Evolutionary conservation across 2,329 filamentous ascomycete species (phyloP).

Genomic region (Colletotrichum eremochloae): DNA sequence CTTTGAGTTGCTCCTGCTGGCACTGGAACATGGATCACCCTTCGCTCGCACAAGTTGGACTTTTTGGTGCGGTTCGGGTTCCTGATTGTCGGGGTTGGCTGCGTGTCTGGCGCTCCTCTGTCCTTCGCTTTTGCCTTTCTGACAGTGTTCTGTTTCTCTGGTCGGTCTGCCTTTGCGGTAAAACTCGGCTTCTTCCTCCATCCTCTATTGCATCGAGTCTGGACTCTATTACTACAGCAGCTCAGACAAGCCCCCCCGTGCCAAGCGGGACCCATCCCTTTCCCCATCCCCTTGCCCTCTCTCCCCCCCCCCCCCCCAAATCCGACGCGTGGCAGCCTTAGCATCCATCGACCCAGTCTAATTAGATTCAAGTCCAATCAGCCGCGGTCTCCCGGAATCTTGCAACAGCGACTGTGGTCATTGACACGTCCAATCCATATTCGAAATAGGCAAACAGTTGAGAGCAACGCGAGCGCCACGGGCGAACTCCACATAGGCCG

Average conservation of each 20-base stretch:
- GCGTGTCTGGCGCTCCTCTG: conserved; percentile 16
- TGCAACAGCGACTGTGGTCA: conserved; percentile 20
- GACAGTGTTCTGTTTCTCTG: conserved; percentile 7
- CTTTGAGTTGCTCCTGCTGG: conserved; percentile 20
- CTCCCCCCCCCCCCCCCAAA: background rate
- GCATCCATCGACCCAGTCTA: conserved; percentile 19
- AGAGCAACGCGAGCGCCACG: conserved; percentile 23
- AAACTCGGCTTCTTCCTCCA: conserved; percentile 8
- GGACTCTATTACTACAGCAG: conserved; percentile 1
- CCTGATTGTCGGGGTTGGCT: conserved; percentile 33
- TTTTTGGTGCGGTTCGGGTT: conserved; percentile 28
- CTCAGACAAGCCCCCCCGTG: conserved; percentile 20
- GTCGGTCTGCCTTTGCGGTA: background rate
- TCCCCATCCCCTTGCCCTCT: background rate
- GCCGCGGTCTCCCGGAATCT: conserved; percentile 17
- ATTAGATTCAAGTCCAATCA: conserved; percentile 4
- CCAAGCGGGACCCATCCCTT: conserved; percentile 16
- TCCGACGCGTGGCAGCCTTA: conserved; percentile 9
- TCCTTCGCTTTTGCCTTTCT: conserved; percentile 5
- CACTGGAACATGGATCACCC: conserved; percentile 40
- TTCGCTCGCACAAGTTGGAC: conserved; percentile 27
- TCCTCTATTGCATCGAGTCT: conserved; percentile 15
- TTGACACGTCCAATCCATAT: conserved; percentile 8
- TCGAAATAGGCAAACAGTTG: conserved; percentile 9
- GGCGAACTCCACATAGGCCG: conserved; percentile 14